Percentiles rank a stretch among this genome's conserved stretches.
Evolutionary conservation across 257 asterid genomes (phyloP).

Genomic region (Nicotiana undulata): DNA sequence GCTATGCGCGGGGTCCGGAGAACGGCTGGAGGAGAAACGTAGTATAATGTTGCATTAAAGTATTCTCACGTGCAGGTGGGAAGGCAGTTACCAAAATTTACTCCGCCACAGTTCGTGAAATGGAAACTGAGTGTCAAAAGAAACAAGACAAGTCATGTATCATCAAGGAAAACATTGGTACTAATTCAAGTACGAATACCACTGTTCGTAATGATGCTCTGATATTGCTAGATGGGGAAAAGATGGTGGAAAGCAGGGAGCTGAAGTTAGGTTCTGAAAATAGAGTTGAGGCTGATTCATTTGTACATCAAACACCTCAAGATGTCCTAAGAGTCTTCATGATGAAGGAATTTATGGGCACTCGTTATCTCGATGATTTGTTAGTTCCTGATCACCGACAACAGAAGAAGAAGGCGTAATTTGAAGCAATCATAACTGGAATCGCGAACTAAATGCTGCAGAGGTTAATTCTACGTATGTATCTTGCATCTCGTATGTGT

Average conservation of each 20-base stretch:
- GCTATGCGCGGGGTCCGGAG: no score
- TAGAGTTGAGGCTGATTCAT: background rate
- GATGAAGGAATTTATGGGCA: constrained; percentile 30
- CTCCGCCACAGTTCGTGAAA: constrained; percentile 22
- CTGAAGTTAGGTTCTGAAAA: background rate
- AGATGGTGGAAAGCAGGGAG: constrained; percentile 3
- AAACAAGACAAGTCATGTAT: background rate
- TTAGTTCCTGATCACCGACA: constrained; percentile 19
- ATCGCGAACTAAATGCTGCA: no score
- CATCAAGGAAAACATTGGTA: background rate
- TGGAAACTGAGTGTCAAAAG: constrained; percentile 22
- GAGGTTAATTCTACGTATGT: background rate
- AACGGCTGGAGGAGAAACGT: no score
- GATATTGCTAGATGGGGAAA: constrained; percentile 5
- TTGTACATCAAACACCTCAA: constrained; percentile 19
- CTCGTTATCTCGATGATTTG: constrained; percentile 17
- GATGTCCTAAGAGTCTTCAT: constrained; percentile 26
- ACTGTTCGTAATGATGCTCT: background rate
- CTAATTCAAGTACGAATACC: background rate
- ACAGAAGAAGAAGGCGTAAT: constrained; percentile 13
- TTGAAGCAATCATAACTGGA: background rate
- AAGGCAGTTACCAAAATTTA: constrained; percentile 19
- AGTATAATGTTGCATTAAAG: no score
- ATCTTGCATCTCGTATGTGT: background rate
- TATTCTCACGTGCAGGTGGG: constrained; percentile 20